Evolutionary conservation across 225 moss, liverwort and hornwort species (phyloP).

Genomic region (Polytrichum formosum): DNA sequence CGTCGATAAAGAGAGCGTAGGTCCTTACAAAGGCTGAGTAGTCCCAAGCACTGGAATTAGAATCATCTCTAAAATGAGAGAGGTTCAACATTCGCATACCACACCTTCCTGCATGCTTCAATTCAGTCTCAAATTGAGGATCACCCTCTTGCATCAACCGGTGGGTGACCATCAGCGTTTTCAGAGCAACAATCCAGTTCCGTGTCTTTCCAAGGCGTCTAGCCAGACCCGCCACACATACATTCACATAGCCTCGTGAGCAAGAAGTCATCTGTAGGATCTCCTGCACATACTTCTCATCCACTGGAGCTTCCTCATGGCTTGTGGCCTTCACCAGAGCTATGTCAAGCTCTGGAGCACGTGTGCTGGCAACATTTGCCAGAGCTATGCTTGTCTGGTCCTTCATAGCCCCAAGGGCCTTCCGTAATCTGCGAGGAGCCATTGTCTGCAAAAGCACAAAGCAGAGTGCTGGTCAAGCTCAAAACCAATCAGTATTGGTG

Average conservation of each 20-base stretch:
- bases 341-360: constrained; percentile 53
- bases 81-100: constrained; percentile 53
- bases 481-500: too few relatives aligned
- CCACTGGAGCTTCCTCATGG: constrained; percentile 44
- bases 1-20: constrained; percentile 59
- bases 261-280: constrained; percentile 48
- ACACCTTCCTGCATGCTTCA: constrained; percentile 35
- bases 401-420: constrained; percentile 61
- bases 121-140: constrained; percentile 52
- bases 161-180: constrained; percentile 53
- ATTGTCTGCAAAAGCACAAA: constrained; percentile 1
- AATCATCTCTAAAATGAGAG: constrained; percentile 58
- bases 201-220: constrained; percentile 55
- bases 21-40: constrained; percentile 63
- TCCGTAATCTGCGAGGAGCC: constrained; percentile 38
- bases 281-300: constrained; percentile 52
- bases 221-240: constrained; percentile 56
- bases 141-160: constrained; percentile 56
- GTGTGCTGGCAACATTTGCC: constrained; percentile 41
- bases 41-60: constrained; percentile 59
- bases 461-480: too few relatives aligned
- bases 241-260: constrained; percentile 53
- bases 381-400: constrained; percentile 66
- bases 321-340: constrained; percentile 60
- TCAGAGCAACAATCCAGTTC: constrained; percentile 66